Base-by-base conservation (phyloP, 257 asterid species). In the Leonotis leonurus region DNA sequence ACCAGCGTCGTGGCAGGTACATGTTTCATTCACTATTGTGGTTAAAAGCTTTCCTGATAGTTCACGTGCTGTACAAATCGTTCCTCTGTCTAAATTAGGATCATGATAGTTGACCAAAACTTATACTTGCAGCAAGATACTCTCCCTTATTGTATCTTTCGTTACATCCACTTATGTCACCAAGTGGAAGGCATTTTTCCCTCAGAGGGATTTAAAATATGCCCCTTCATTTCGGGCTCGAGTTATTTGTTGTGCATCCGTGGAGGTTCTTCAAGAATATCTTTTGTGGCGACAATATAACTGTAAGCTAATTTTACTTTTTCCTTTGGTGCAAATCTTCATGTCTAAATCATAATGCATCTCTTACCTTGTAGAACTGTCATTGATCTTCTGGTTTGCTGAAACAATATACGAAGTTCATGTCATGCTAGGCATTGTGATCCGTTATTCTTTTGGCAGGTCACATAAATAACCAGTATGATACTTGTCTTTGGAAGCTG, bases 241-340 rank as follows among this genome's bases (percentile, higher is more conserved):
- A 56, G 85, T 82, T 59, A 78, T 88, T 53, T 51, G 58, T n/a
- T 85, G 95, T 81, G 85, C 92, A 36, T 79, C 95, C 35, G 10
- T 86, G 78, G 95, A 81, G 72, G 83, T 91, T 73, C 96, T 91
- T 73, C 98, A 88, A 72, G 74, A 91, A 57, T 88, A 82, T 82
- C 85, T 91, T 72, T 58, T 77, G 13, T 91, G 95, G 94, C 81
- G 96, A 65, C 98, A 91, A 62, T 61, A 69, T 53, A 85, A 84
- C 49, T 85, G 96, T 86, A 70, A 77, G 89, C 55, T 40, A 37
- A 20, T 52, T 39, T 45, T 48, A 22, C 49, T 29, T 8, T 26
- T 64, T 61, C 13, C 12, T 36, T 8, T 43, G 25, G 33, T 46
- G 32, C 14, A 0, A 58, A 29, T 55, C 33, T 9, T 27, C 21